Evolutionary conservation across 108 stramenopile genomes (phyloP).

Genomic region (Stephanodiscus minutulus): DNA sequence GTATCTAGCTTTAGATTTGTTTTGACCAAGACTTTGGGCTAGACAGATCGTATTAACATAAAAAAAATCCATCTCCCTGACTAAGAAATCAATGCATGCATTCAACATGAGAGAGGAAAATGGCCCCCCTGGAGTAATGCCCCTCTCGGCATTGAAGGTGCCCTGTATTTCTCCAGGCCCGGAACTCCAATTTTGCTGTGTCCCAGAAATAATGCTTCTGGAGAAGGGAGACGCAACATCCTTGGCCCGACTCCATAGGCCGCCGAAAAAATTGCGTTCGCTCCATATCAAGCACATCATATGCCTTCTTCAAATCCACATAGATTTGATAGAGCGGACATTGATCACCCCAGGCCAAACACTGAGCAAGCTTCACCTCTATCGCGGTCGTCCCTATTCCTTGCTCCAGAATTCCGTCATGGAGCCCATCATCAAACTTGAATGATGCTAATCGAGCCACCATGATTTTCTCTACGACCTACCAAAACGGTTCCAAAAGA

Average conservation of each 20-base stretch:
- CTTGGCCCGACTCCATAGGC: slow-evolving; percentile 17
- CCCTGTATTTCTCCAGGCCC: slow-evolving; percentile 7
- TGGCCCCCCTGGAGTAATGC: slow-evolving; percentile 28
- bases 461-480: slow-evolving; percentile 13
- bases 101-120: slow-evolving; percentile 27
- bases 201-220: slow-evolving; percentile 7
- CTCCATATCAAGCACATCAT: slow-evolving; percentile 17
- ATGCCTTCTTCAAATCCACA: slow-evolving; percentile 4
- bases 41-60: no score
- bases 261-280: slow-evolving; percentile 4
- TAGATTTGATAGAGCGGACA: slow-evolving; percentile 9
- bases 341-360: neutral
- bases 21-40: no score
- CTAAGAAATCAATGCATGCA: slow-evolving; percentile 18
- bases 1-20: no score
- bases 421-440: slow-evolving; percentile 10
- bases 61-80: no score
- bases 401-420: neutral
- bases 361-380: slow-evolving; percentile 14
- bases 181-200: neutral
- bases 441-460: neutral
- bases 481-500: slow-evolving; percentile 24
- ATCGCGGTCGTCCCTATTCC: slow-evolving; percentile 18
- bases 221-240: neutral
- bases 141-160: slow-evolving; percentile 2